Conservation (phyloP, 192 early-diverging fungal genomes). For the Entrophospora sp. region DNA sequence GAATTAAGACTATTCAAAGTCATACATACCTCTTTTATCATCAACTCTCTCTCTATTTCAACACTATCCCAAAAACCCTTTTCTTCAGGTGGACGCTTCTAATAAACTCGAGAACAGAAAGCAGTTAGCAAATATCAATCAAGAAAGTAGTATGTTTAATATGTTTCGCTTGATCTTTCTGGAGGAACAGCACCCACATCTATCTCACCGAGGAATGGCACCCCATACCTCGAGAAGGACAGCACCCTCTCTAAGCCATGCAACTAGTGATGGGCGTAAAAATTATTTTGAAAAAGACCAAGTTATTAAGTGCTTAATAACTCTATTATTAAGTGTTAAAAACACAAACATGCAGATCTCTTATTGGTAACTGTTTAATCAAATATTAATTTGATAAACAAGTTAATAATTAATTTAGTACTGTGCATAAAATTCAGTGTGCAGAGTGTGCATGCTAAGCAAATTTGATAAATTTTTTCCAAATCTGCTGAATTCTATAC, state of each 20-base stretch:
- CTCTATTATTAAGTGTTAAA: no score
- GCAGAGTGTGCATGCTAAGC: no score
- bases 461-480: no score
- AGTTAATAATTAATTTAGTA: no score
- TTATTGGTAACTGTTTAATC: no score
- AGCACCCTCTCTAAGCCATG: background rate
- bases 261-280: background rate
- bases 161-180: background rate
- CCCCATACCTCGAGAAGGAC: background rate
- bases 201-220: background rate
- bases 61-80: background rate
- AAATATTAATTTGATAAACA: no score
- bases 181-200: background rate
- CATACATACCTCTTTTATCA: constrained; percentile 3
- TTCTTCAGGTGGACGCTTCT: background rate
- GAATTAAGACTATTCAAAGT: background rate
- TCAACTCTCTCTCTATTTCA: background rate
- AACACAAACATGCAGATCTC: no score
- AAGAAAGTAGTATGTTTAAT: background rate
- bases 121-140: background rate
- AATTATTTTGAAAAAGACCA: no score
- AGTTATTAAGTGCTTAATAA: background rate
- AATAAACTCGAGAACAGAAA: no score
- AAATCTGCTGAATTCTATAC: no score
- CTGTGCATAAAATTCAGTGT: no score